Base-by-base conservation (phyloP, 306 rosid species). In the Biancaea sappan region DNA sequence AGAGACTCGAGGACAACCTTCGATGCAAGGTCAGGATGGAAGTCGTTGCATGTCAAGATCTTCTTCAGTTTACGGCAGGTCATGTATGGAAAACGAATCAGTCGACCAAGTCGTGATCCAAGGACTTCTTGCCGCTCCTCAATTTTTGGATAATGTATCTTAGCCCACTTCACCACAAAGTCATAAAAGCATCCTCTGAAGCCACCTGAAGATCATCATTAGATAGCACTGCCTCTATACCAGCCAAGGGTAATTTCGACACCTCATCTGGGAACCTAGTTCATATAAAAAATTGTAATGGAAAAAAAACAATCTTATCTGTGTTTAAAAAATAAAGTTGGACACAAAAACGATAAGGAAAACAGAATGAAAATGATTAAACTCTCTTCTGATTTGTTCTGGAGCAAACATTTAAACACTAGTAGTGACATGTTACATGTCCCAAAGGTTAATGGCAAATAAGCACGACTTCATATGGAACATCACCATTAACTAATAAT, bases 201-300 rank as follows among this genome's bases (percentile, higher is more conserved):
- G 84, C 71, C 29, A 82, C 68, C 66, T 63, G 84, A 58, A 86
- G 84, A 57, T 81, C 79, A 32, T 87, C 86, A 63, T 80, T 79
- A 21, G 87, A 82, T 11, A 84, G 68, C 66, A 84, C 71, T 10
- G 79, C 87, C 69, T 87, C 91, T 12, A 84, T 38, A 19, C 80
- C 91, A 43, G 82, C 85, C n/a, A 87, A 77, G 59, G 91, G 87
- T 50, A 87, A 81, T 61, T 72, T 77, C 68, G 82, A 37, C 46
- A 68, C 82, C 77, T 87, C 87, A 22, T 79, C 74, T 16, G 35
- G 82, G 67, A 69, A 67, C 70, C 91, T 84, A 40, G 25, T 31
- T 61, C 52, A 78, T 66, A 48, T 60, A n/a, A 14, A 65, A 41
- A 57, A 46, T n/a, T 3, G 3, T 22, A 43, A 43, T 11, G 35